Evolutionary conservation across 345 rosid genomes (phyloP).

Genomic region (Eucalyptus regnans): DNA sequence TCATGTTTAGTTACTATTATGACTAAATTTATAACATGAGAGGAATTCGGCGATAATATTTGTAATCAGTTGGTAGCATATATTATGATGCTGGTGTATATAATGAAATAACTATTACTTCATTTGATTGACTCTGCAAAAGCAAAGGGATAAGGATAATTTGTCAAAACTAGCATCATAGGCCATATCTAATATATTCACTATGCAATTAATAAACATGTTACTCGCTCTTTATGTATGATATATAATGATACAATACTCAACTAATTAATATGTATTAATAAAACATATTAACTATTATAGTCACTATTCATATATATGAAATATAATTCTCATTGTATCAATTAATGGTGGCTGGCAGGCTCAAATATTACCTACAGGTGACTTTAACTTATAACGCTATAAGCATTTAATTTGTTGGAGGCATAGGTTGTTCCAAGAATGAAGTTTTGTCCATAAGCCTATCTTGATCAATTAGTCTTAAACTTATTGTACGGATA

Average conservation of each 20-base stretch:
- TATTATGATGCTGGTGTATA: background rate
- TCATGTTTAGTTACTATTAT: background rate
- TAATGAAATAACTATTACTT: background rate
- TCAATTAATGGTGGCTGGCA: background rate
- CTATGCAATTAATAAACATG: background rate
- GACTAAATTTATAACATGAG: background rate
- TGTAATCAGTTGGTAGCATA: background rate
- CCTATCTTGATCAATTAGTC: background rate
- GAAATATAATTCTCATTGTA: background rate
- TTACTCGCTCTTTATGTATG: background rate
- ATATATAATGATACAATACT: background rate
- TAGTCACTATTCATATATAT: background rate
- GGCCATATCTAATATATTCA: background rate
- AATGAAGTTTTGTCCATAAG: background rate
- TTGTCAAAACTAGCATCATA: background rate
- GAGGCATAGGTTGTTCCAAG: background rate
- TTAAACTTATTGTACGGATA: fast-evolving
- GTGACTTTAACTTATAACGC: background rate
- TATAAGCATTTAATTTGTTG: background rate
- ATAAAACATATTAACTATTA: background rate
- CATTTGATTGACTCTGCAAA: background rate
- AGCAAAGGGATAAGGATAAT: background rate
- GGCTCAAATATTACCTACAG: background rate
- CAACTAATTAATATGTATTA: background rate
- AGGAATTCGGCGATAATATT: background rate